A percentile compares a stretch with the other conserved stretches of the same genome.
phyloP scores from a whole-genome alignment of 352 stramenopile species.

The Phytophthora sp. region DNA sequence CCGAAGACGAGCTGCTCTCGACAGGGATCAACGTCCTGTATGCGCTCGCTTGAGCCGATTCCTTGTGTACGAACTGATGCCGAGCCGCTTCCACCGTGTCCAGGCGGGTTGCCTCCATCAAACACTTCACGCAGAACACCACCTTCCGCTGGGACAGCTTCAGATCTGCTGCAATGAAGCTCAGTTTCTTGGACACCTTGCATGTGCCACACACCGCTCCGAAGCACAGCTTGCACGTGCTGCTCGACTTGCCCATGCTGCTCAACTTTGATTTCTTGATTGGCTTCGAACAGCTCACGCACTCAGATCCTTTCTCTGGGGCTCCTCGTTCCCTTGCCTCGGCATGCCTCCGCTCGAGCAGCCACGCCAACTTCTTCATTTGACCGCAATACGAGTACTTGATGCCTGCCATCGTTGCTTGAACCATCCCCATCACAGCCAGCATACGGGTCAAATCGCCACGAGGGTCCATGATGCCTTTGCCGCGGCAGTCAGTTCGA shows the following conservation, averaged over 20 bases:
- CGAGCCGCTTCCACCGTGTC: conserved; percentile 23
- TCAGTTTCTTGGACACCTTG: conserved; percentile 22
- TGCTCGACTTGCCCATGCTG: conserved; percentile 3
- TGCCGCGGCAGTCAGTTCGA: conserved; percentile 9
- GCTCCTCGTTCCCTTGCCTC: background rate
- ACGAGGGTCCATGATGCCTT: conserved; percentile 12
- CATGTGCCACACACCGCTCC: conserved; percentile 6
- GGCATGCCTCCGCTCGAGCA: background rate
- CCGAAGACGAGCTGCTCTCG: background rate
- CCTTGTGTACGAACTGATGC: conserved; percentile 13
- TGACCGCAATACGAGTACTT: conserved; percentile 12
- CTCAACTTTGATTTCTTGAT: background rate
- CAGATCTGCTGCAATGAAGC: conserved; percentile 22
- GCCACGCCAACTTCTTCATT: background rate
- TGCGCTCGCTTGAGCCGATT: background rate
- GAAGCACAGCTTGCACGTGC: conserved; percentile 22
- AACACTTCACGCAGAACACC: conserved; percentile 30
- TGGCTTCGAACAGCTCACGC: conserved; percentile 5
- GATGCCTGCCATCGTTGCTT: background rate
- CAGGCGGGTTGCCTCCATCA: conserved; percentile 17
- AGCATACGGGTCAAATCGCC: conserved; percentile 22
- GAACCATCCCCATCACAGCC: background rate
- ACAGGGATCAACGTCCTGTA: background rate
- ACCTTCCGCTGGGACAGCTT: conserved; percentile 17
- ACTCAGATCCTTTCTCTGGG: background rate